Evolutionary conservation across 2,329 filamentous ascomycete species (phyloP).

Genomic region (Aotearoamyces nothofagi): DNA sequence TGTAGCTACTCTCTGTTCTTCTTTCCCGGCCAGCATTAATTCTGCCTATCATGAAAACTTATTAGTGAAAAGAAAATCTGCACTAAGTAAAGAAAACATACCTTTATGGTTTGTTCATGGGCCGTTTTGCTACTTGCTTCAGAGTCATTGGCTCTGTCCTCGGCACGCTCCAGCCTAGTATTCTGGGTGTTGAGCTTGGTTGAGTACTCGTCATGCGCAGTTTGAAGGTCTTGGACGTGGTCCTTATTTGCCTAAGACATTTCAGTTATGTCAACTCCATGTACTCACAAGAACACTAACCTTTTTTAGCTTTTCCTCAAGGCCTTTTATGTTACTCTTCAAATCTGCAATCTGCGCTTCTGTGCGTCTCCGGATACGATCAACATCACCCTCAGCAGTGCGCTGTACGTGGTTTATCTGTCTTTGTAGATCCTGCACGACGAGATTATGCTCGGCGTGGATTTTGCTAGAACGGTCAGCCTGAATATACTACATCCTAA

Average conservation of each 20-base stretch:
- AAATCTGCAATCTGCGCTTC: constrained; percentile 52
- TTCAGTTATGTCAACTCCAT: constrained; percentile 9
- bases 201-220: constrained; percentile 33
- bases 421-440: constrained; percentile 21
- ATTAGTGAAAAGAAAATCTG: no score
- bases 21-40: constrained; percentile 30
- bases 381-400: constrained; percentile 30
- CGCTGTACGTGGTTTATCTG: constrained; percentile 32
- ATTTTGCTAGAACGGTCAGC: constrained; percentile 10
- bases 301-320: constrained; percentile 49
- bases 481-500: background rate
- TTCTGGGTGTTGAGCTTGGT: constrained; percentile 21
- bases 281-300: constrained; percentile 21
- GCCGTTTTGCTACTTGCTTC: constrained; percentile 14
- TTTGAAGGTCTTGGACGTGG: constrained; percentile 42
- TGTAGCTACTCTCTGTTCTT: constrained; percentile 44
- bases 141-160: constrained; percentile 30
- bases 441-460: constrained; percentile 19
- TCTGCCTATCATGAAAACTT: no score
- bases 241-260: constrained; percentile 37
- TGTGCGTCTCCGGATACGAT: constrained; percentile 29
- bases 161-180: constrained; percentile 12
- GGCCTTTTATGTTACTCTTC: constrained; percentile 39
- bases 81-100: no score
- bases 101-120: constrained; percentile 19